Percentiles rank a stretch among this genome's conserved stretches.
phyloP scores from a whole-genome alignment of 345 rosid genomes.

The Moricandia arvensis region DNA sequence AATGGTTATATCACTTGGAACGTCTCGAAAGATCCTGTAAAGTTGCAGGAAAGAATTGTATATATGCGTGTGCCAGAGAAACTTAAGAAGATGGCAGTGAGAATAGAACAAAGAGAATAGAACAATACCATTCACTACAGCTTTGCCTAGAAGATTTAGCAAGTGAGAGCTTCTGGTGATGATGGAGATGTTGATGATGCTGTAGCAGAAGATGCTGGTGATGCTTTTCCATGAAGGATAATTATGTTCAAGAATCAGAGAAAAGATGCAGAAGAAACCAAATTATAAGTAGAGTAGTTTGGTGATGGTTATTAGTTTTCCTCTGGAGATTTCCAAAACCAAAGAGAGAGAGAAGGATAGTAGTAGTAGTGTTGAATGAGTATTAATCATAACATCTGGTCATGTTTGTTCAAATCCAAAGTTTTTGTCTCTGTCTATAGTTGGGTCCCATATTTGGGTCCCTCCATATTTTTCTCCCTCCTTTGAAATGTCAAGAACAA shows the following conservation, averaged over 20 bases:
- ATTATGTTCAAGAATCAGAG: conserved; percentile 24
- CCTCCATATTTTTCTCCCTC: conserved; percentile 15
- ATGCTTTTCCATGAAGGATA: conserved; percentile 59
- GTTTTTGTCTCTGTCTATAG: conserved; percentile 24
- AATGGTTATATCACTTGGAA: conserved; percentile 85
- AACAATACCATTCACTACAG: conserved; percentile 81
- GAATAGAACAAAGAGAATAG: neutral
- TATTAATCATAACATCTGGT: conserved; percentile 34
- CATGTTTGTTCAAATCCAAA: conserved; percentile 25
- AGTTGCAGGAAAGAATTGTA: conserved; percentile 2
- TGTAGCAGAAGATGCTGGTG: conserved; percentile 38
- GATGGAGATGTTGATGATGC: conserved; percentile 40
- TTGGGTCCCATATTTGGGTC: conserved; percentile 33
- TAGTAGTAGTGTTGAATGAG: conserved; percentile 22
- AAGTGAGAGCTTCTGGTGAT: conserved; percentile 62
- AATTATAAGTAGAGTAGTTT: conserved; percentile 30
- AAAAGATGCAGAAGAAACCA: conserved; percentile 2
- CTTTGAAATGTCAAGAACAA: conserved; percentile 28
- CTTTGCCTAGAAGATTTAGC: conserved; percentile 82
- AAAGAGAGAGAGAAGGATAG: conserved; percentile 5
- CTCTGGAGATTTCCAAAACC: conserved; percentile 42
- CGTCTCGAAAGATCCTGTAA: conserved; percentile 89
- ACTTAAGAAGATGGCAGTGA: neutral
- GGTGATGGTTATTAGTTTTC: conserved; percentile 32
- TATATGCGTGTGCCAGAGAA: neutral